phyloP scores from a whole-genome alignment of 139 green algal genomes.

The Desmodesmus armatus region DNA sequence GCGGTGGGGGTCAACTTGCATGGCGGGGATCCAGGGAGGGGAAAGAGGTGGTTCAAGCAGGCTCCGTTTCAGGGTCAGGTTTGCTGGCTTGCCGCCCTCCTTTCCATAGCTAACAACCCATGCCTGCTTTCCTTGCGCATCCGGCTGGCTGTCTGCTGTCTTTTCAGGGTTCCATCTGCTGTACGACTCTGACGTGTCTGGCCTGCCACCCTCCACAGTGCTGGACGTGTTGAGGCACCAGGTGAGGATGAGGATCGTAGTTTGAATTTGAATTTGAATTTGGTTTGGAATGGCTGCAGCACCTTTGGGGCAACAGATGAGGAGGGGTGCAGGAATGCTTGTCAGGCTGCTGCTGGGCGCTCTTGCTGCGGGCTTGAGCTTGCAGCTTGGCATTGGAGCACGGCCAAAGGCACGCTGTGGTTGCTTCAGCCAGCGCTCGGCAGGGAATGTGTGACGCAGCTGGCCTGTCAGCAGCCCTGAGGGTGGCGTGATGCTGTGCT shows the following conservation, averaged over 20 bases:
- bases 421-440: no score
- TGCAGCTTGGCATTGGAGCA: no score
- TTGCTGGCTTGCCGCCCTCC: no score
- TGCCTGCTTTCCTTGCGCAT: no score
- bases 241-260: background rate
- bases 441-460: background rate
- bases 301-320: no score
- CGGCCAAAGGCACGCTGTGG: no score
- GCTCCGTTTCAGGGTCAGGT: no score
- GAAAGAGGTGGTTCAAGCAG: no score
- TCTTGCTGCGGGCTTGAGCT: background rate
- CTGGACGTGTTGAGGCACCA: conserved; percentile 49
- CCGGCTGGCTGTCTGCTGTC: no score
- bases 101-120: no score
- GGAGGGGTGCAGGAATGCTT: background rate
- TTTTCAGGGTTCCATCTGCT: conserved; percentile 49
- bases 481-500: background rate
- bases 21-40: no score
- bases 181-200: conserved; percentile 36
- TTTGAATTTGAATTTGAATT: background rate
- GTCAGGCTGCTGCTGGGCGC: background rate
- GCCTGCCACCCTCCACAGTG: conserved; percentile 44
- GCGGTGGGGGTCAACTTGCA: no score
- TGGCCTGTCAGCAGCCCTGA: background rate
- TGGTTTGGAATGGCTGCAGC: background rate